Conservation (phyloP, 257 asterid genomes). For the Nicotiana undulata region DNA sequence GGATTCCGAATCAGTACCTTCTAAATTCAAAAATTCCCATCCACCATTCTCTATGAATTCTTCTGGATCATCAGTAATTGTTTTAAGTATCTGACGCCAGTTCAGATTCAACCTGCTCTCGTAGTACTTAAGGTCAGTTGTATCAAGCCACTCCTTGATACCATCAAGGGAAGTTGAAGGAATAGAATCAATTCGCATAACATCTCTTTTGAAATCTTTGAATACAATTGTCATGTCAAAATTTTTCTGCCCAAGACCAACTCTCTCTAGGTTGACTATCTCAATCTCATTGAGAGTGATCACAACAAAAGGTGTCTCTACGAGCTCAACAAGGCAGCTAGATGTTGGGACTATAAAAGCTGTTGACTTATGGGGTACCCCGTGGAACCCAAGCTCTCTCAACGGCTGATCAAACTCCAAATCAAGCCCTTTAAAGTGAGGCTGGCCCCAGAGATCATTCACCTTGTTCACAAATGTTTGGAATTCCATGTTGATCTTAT, state of each 20-base stretch:
- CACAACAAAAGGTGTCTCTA: slow-evolving; percentile 18
- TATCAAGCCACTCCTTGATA: slow-evolving; percentile 23
- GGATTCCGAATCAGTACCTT: slow-evolving; percentile 20
- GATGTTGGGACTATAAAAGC: slow-evolving; percentile 22
- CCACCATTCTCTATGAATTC: slow-evolving; percentile 22
- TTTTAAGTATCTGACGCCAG: slow-evolving; percentile 20
- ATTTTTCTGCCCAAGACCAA: slow-evolving; percentile 22
- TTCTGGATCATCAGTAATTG: slow-evolving; percentile 19
- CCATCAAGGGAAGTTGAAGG: slow-evolving; percentile 17
- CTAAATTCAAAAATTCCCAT: slow-evolving; percentile 21
- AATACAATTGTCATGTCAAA: slow-evolving; percentile 25
- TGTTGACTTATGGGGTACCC: slow-evolving; percentile 22
- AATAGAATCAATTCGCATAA: slow-evolving; percentile 20
- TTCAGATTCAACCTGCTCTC: slow-evolving; percentile 23
- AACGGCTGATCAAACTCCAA: slow-evolving; percentile 23
- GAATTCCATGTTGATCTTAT: slow-evolving; percentile 18
- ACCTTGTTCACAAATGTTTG: slow-evolving; percentile 17
- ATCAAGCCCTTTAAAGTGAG: slow-evolving; percentile 20
- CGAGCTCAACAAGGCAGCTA: slow-evolving; percentile 20
- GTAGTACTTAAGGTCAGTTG: slow-evolving; percentile 20
- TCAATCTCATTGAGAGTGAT: slow-evolving; percentile 20
- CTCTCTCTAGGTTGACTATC: slow-evolving; percentile 19
- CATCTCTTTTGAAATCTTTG: slow-evolving; percentile 23
- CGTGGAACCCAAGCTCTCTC: slow-evolving; percentile 22
- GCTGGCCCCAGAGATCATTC: slow-evolving; percentile 22